Evolutionary conservation across 306 rosid genomes (phyloP).

Genomic region (Trifolium fragiferum): DNA sequence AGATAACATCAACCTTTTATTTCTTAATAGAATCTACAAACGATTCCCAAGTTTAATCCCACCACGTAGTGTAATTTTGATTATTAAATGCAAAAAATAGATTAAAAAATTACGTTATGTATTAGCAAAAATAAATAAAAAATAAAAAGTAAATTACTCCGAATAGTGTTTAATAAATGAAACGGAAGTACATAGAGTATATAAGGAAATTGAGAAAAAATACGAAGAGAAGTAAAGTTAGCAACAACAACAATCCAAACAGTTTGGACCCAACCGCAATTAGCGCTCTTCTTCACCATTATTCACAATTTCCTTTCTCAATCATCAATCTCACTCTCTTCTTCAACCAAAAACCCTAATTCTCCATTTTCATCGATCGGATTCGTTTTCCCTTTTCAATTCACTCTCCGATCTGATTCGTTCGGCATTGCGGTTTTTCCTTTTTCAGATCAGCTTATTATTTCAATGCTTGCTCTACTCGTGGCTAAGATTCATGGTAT

Average conservation of each 20-base stretch:
- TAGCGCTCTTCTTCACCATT: constrained; percentile 47
- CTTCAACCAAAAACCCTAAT: constrained; percentile 62
- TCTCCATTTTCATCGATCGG: constrained; percentile 47
- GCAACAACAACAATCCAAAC: constrained; percentile 46
- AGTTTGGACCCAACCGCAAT: constrained; percentile 56
- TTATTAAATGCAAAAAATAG: background rate
- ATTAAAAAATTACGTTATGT: background rate
- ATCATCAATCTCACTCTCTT: constrained; percentile 65
- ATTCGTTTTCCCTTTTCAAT: constrained; percentile 44
- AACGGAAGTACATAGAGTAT: constrained; percentile 3
- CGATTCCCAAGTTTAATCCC: too few species aligned
- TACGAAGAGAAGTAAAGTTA: constrained; percentile 3
- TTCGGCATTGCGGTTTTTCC: constrained; percentile 28
- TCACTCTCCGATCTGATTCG: constrained; percentile 50
- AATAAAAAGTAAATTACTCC: background rate
- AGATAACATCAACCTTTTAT: too few species aligned
- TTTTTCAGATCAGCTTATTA: constrained; percentile 24
- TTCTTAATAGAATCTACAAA: too few species aligned
- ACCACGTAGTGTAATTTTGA: background rate
- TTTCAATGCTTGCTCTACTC: constrained; percentile 58
- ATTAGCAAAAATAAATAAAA: too few species aligned
- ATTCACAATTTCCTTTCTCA: constrained; percentile 45
- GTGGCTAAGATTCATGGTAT: constrained; percentile 51
- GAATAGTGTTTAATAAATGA: constrained; percentile 40
- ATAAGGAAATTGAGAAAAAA: constrained; percentile 27